Base-by-base conservation (phyloP, 768 basidiomycete genomes). In the Amanita pseudoporphyria region DNA sequence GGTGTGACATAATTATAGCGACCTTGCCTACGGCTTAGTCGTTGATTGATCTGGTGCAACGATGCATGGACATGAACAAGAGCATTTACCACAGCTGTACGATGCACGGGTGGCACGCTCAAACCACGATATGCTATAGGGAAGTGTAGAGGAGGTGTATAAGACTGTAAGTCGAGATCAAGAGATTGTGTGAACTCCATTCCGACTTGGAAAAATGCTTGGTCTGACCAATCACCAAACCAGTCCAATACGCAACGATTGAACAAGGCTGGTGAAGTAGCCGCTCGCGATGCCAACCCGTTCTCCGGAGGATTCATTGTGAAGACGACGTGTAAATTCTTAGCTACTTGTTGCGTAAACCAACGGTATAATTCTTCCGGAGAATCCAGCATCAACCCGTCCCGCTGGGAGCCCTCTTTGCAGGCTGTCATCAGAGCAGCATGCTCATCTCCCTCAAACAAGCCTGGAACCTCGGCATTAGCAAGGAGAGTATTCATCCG, bases 381-480 rank as follows among this genome's bases (percentile, higher is more conserved):
- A 30, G 94, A 95, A 67, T 98, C 96, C 7, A 99, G 73, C 92
- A 99, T 98, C 26, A 97, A 71, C 9, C 96, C 96, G 56, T 99
- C 96, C 12, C 96, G 82, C 61, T 97, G 94, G n/a, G 96, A 96
- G 5, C 96, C 96, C 67, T 98, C 96, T 64, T 96, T 97, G 71
- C 96, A 98, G 1, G 96, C 93, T 4, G 96, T 98, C 94, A 98
- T 98, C 51, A 99, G 72, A 45, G 94, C 90, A 16, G 95, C 84
- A 63, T 97, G 86, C 62, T 99, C 96, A 59, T 99, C 96, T n/a
- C 96, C 96, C 67, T 99, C 96, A 63, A 99, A 99, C n/a, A 99
- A 76, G 65, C 96, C 96, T 0, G 96, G 96, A n/a, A 99, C 94
- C 65, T 99, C 96, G n/a, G 96, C 96, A 59, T 99, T 99, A 35